Percentiles rank a stretch among this genome's conserved stretches.
Evolutionary conservation across 345 rosid genomes (phyloP).

Genomic region (Barbarea vulgaris): DNA sequence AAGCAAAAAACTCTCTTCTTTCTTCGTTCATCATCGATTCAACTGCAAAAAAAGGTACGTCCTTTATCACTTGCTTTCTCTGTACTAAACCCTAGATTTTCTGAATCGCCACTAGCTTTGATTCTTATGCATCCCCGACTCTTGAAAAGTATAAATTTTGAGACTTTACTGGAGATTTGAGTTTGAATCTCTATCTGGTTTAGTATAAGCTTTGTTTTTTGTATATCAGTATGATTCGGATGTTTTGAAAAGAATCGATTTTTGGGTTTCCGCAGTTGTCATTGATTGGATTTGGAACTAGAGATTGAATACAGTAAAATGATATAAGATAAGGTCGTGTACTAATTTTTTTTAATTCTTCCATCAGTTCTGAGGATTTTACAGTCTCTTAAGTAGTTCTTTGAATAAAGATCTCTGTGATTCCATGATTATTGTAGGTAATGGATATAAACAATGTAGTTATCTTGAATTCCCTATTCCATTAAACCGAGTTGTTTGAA

Average conservation of each 20-base stretch:
- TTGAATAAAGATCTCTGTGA: slow-evolving; percentile 12
- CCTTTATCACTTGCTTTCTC: not conserved
- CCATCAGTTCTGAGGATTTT: not conserved
- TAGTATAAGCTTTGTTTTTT: not conserved
- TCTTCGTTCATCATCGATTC: slow-evolving; percentile 14
- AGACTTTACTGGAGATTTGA: not conserved
- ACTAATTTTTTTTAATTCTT: not conserved
- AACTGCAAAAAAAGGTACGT: not conserved
- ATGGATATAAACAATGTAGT: not conserved
- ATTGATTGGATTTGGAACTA: no score
- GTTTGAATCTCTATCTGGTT: not conserved
- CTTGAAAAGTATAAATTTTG: not conserved
- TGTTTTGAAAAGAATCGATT: not conserved
- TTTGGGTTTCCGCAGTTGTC: not conserved
- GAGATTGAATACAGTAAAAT: not conserved
- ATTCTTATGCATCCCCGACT: not conserved
- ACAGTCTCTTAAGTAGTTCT: no score
- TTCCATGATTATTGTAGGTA: not conserved
- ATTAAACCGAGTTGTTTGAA: not conserved
- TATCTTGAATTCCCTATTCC: not conserved
- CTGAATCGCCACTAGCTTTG: not conserved
- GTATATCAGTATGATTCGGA: not conserved
- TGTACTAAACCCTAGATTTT: not conserved
- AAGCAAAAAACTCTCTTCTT: not conserved
- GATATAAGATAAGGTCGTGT: slow-evolving; percentile 14